Percentiles rank a stretch among this genome's conserved stretches.
Conservation (phyloP, 75 land plant species). For the Sequoia sempervirens region DNA sequence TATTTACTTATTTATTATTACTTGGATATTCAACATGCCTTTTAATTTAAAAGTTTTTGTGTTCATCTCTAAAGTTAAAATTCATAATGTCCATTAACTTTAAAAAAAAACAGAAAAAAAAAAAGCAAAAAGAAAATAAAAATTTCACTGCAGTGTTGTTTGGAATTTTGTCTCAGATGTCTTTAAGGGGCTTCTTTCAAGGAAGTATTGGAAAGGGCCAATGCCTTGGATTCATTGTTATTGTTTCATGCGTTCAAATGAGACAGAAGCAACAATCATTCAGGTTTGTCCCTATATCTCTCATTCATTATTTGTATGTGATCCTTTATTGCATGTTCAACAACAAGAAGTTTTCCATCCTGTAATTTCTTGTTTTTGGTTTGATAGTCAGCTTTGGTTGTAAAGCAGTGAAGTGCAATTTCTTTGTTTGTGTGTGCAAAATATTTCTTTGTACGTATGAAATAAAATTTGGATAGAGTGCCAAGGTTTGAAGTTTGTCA, state of each 20-base stretch:
- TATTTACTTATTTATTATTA: background rate
- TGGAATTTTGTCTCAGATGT: conserved; percentile 48
- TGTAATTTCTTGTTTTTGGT: background rate
- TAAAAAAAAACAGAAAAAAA: no score
- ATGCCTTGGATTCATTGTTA: conserved; percentile 92
- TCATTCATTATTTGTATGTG: no score
- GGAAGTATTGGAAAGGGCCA: conserved; percentile 68
- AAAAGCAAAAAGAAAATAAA: background rate
- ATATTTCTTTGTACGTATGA: background rate
- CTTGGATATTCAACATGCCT: background rate
- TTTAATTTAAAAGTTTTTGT: background rate
- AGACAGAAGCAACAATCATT: conserved; percentile 48
- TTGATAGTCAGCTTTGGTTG: background rate
- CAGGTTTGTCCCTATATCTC: conserved; percentile 16
- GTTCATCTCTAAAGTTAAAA: background rate
- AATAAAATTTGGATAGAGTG: background rate
- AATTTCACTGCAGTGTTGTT: background rate
- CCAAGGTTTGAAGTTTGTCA: background rate
- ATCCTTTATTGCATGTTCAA: no score
- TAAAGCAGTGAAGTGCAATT: background rate
- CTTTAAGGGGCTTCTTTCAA: conserved; percentile 62
- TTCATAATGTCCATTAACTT: background rate
- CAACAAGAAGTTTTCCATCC: background rate
- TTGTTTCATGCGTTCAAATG: conserved; percentile 80
- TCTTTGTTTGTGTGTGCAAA: background rate